A percentile compares a stretch with the other conserved stretches of the same genome.
phyloP scores from a whole-genome alignment of 2,329 filamentous ascomycete genomes.

The Delphinella strobiligena region DNA sequence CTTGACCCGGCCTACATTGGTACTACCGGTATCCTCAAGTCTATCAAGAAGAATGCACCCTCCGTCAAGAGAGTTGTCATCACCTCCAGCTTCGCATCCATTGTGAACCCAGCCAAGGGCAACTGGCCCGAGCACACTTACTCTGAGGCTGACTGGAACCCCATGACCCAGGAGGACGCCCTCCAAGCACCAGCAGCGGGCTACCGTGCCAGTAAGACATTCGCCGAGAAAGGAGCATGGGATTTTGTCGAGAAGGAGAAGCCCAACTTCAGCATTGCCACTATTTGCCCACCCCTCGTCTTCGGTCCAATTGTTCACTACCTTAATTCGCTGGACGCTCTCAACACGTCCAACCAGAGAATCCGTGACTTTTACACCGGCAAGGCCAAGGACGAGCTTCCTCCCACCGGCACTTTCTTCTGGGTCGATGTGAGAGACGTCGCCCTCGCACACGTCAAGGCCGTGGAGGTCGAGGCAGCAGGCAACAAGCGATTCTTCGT shows the following conservation, averaged over 20 bases:
- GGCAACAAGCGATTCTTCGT: constrained; percentile 55
- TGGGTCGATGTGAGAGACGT: constrained; percentile 43
- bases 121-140: constrained; percentile 37
- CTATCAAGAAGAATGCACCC: constrained; percentile 48
- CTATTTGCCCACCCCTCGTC: constrained; percentile 39
- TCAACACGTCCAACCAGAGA: constrained; percentile 64
- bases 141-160: constrained; percentile 46
- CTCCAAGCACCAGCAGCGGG: constrained; percentile 29
- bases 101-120: constrained; percentile 45
- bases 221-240: constrained; percentile 46
- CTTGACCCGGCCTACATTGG: constrained; percentile 52
- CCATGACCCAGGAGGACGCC: constrained; percentile 40
- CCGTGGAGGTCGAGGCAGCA: constrained; percentile 41
- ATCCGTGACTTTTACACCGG: constrained; percentile 53
- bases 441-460: constrained; percentile 50
- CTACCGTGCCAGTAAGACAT: constrained; percentile 47
- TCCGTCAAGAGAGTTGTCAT: constrained; percentile 63
- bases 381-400: constrained; percentile 44
- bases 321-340: constrained; percentile 46
- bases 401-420: constrained; percentile 42
- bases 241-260: constrained; percentile 40
- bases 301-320: constrained; percentile 43
- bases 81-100: constrained; percentile 58
- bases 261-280: constrained; percentile 37
- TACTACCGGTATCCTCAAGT: constrained; percentile 50